Evolutionary conservation across 1,139 yeast species (phyloP).

Genomic region (Pichiaceae sp.): DNA sequence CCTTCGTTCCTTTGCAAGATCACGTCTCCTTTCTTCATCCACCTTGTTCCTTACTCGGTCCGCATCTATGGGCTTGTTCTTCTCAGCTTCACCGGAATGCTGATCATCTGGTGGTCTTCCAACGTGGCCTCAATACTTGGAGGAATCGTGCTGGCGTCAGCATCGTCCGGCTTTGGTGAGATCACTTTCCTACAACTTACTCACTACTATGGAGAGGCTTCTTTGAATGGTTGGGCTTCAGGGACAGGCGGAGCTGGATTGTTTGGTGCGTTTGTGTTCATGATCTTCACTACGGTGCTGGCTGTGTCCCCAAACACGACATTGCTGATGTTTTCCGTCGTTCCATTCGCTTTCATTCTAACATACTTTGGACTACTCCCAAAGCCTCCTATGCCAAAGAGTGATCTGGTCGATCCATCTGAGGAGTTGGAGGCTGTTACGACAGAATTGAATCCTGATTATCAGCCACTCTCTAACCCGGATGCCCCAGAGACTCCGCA

Average conservation of each 20-base stretch:
- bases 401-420: neutral
- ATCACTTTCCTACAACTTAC: conserved; percentile 80
- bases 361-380: conserved; percentile 31
- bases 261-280: conserved; percentile 58
- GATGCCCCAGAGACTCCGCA: neutral
- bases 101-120: conserved; percentile 43
- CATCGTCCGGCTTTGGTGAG: conserved; percentile 87
- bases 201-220: conserved; percentile 45
- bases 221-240: conserved; percentile 81
- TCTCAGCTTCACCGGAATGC: conserved; percentile 71
- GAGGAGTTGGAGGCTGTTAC: neutral
- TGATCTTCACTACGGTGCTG: conserved; percentile 48
- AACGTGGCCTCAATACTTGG: conserved; percentile 32
- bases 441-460: neutral
- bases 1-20: conserved; percentile 74
- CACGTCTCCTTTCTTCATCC: conserved; percentile 73
- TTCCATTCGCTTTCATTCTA: conserved; percentile 38
- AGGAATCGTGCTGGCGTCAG: conserved; percentile 78
- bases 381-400: neutral
- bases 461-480: neutral
- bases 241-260: conserved; percentile 97
- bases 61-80: conserved; percentile 50
- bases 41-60: conserved; percentile 46
- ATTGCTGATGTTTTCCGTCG: conserved; percentile 36
- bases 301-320: conserved; percentile 36